Percentiles rank a stretch among this genome's conserved stretches.
These are phyloP conservation scores for Choiromyces venosus DNA, from an alignment of 495 filamentous ascomycete species.

Conservation along the genomic window DNA sequence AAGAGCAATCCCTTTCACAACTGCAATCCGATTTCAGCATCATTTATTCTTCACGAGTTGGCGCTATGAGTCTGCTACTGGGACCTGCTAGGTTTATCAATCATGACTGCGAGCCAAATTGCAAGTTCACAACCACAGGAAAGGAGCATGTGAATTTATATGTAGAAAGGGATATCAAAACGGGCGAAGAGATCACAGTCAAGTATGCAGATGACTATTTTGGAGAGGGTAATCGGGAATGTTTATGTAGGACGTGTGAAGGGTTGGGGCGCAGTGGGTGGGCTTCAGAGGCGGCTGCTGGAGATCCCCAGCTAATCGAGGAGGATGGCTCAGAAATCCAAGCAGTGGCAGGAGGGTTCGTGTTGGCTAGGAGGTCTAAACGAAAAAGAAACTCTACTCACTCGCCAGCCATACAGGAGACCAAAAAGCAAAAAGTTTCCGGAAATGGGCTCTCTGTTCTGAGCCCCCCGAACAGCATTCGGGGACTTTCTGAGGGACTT, in stretches of 20 bases:
- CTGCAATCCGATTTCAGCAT: slow-evolving; percentile 91
- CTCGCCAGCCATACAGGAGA: slow-evolving; percentile 12
- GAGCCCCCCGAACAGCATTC: slow-evolving; percentile 37
- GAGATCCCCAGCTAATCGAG: slow-evolving; percentile 34
- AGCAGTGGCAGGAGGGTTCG: neutral
- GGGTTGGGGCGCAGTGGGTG: slow-evolving; percentile 71
- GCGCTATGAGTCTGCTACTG: slow-evolving; percentile 80
- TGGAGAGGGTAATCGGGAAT: slow-evolving; percentile 89
- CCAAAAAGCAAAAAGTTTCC: slow-evolving; percentile 6
- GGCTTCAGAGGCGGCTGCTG: slow-evolving; percentile 49
- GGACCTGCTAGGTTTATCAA: slow-evolving; percentile 95
- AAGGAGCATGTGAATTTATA: slow-evolving; percentile 83
- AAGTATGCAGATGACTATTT: slow-evolving; percentile 96
- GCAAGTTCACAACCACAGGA: slow-evolving; percentile 71
- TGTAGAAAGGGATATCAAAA: slow-evolving; percentile 68
- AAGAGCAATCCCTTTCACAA: slow-evolving; percentile 72
- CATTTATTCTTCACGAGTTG: slow-evolving; percentile 85
- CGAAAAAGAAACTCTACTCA: slow-evolving; percentile 13
- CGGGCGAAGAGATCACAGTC: slow-evolving; percentile 89
- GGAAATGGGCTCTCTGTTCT: slow-evolving; percentile 22
- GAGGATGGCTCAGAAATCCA: slow-evolving; percentile 35
- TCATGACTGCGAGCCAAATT: slow-evolving; percentile 94
- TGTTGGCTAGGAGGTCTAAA: slow-evolving; percentile 14
- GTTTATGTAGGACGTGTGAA: slow-evolving; percentile 86
- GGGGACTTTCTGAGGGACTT: slow-evolving; percentile 31